Base-by-base conservation (phyloP, 345 rosid species). In the Laguncularia racemosa region DNA sequence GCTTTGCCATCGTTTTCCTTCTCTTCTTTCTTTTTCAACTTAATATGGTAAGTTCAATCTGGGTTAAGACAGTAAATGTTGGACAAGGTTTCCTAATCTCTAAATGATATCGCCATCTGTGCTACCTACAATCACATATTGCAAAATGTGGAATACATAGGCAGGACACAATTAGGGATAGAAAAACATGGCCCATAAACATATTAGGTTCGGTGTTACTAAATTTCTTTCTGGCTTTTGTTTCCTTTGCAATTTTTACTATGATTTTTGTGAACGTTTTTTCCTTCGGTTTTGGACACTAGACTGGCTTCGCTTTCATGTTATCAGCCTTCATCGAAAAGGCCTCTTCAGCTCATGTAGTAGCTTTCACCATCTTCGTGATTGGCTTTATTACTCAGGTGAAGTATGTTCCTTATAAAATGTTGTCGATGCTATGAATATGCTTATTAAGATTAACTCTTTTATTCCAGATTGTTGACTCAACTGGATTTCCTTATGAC, bases 281-380 rank as follows among this genome's bases (percentile, higher is more conserved):
- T 33, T 7, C 9, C 9, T 33, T 33, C 7, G 10, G 40, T 33
- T 6, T 33, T 33, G 40, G 40, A 33, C 40, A 71, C 62, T 62
- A 92, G 98, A 73, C 77, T 74, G 89, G 95, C 28, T 73, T 79
- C 52, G 95, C 95, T 15, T 92, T 86, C 78, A 68, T 89, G 95
- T 61, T 89, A 70, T 89, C 98, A 48, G 68, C 91, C 64, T 86
- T 89, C 70, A 73, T 92, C 52, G 83, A 84, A 77, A 84, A 89
- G 78, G 73, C 98, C 28, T 54, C 96, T 40, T 81, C 95, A 20
- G 84, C 96, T 57, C 84, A 83, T 16, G 74, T 91, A 26, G 80
- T 71, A 2, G 95, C 93, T 20, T 92, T 92, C 78, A 86, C 74
- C 65, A 73, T 84, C 51, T 84, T 86, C 69, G 81, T 92, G 50